Evolutionary conservation across 169 alveolate species (phyloP).

Genomic region (Cryptosporidium canis): DNA sequence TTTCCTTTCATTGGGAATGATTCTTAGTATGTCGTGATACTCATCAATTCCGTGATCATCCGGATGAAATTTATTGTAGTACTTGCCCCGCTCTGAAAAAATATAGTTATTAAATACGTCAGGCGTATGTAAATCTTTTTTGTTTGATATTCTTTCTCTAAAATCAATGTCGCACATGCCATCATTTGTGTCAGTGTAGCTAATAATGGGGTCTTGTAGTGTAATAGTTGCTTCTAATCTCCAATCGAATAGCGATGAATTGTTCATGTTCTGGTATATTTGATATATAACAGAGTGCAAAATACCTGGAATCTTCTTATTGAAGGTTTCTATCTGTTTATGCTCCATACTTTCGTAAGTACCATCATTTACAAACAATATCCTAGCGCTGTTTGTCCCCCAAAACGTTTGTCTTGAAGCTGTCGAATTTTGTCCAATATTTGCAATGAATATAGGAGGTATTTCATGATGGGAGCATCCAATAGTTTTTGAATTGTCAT

Average conservation of each 20-base stretch:
- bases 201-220: not conserved
- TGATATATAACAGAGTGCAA: conserved; percentile 55
- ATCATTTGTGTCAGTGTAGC: not conserved
- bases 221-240: not conserved
- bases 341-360: not conserved
- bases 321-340: not conserved
- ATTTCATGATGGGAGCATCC: not conserved
- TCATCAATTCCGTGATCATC: too few relatives aligned
- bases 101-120: not conserved
- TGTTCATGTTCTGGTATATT: conserved; percentile 44
- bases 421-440: conserved; percentile 22
- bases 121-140: not conserved
- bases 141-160: too few relatives aligned
- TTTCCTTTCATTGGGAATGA: not conserved
- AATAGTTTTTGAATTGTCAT: not conserved
- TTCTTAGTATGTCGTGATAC: not conserved
- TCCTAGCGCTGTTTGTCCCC: conserved; percentile 48
- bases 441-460: conserved; percentile 20
- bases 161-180: not conserved
- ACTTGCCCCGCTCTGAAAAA: conserved; percentile 1
- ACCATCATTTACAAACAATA: not conserved
- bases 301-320: conserved; percentile 31
- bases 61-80: too few relatives aligned
- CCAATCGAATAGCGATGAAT: conserved; percentile 31
- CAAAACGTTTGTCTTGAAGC: conserved; percentile 67